Evolutionary conservation across 73 alveolate species (phyloP).

Genomic region (Paramecium primaurelia): DNA sequence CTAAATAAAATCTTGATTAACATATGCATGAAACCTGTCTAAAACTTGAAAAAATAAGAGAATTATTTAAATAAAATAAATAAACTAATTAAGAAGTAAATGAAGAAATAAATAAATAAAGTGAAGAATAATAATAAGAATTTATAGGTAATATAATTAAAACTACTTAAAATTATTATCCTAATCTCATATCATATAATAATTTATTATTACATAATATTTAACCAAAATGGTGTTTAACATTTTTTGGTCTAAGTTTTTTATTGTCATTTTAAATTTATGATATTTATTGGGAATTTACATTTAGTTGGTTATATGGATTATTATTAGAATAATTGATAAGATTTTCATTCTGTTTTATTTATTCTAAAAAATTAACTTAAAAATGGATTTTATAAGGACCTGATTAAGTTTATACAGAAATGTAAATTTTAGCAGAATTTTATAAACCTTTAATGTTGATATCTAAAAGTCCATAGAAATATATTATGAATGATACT

Average conservation of each 20-base stretch:
- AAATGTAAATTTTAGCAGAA: conserved; percentile 6
- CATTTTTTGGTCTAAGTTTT: background rate
- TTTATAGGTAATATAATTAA: background rate
- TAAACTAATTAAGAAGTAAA: background rate
- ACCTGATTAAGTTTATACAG: background rate
- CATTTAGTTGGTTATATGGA: background rate
- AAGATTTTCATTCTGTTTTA: background rate
- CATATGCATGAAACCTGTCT: conserved; percentile 28
- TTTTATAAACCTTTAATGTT: background rate
- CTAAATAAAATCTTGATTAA: background rate
- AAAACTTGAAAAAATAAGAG: background rate
- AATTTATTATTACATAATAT: background rate
- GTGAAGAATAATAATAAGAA: background rate
- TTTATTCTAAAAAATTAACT: background rate
- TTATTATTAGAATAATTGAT: background rate
- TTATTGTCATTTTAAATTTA: background rate
- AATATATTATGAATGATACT: conserved; percentile 34
- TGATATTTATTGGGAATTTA: background rate
- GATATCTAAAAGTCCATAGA: background rate
- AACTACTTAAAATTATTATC: background rate
- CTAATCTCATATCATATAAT: background rate
- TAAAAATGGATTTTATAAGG: background rate
- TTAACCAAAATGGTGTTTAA: background rate
- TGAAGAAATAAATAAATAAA: background rate
- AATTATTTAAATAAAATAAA: background rate